Base-by-base conservation (phyloP, 2,329 filamentous ascomycete genomes). In the Botrytis fragariae region DNA sequence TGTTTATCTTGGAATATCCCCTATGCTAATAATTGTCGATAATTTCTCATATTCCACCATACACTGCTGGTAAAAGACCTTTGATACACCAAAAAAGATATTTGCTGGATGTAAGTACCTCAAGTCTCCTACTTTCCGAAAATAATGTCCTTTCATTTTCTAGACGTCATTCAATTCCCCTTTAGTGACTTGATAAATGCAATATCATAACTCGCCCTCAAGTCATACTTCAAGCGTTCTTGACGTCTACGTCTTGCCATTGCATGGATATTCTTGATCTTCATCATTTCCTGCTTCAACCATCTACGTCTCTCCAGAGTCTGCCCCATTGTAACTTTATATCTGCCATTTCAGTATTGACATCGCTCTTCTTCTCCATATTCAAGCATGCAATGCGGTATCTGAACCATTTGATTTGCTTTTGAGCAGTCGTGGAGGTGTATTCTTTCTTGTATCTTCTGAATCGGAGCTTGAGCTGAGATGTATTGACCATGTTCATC, bases 31-130 rank as follows among this genome's bases (percentile, higher is more conserved):
- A 32, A 57, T 57, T 69, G 35, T 37, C 25, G 39, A 57, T 32
- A 32, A 37, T 22, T 69, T 25, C 10, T 32, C 51, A 57, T 69
- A 44, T 57, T 16, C 7, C 65, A 42, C 37, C 65, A 69, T 18
- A 10, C 10, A 18, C 48, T 42, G 35, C 37, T 57, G 5, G 48
- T 29, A 69, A 44, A 35, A 65, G 65, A 45, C 68, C 68, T 25
- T 20, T n/a, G 54, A 45, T 70, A 70, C 39, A 60, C 39, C 57
- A 37, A 70, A 62, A 70, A 61, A 44, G 68, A 61, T 70, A 70
- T 62, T 10, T 62, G 14, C 54, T 62, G 29, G 39, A 60, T 70
- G 54, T 37, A 18, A 42, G 65, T 25, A 69, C 25, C 39, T 70
- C 22, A 16, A 25, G 68, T 70, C 68, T 62, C 54, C 18, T 32